Conservation (phyloP, 805 yeast genomes). For the Saccharomycopsis sp. region DNA sequence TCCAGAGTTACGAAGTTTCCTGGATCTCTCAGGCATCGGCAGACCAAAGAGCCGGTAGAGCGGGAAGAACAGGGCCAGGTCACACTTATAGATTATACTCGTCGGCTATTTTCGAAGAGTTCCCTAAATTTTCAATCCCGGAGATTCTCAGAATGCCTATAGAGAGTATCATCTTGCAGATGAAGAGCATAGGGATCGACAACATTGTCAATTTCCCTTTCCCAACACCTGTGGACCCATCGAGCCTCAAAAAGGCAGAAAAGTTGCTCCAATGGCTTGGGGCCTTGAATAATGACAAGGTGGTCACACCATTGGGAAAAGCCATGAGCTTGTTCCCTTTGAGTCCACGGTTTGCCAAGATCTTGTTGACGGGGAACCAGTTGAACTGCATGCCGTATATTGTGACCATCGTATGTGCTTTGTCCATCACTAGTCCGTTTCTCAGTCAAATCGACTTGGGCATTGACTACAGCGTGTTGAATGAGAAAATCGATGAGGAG, state of each 20-base stretch:
- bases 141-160: slow-evolving; percentile 94
- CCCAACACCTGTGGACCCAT: slow-evolving; percentile 83
- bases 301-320: slow-evolving; percentile 71
- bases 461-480: slow-evolving; percentile 28
- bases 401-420: slow-evolving; percentile 85
- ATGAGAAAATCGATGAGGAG: slow-evolving; percentile 19
- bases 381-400: slow-evolving; percentile 77
- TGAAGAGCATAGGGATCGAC: slow-evolving; percentile 97
- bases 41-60: slow-evolving; percentile 92
- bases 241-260: slow-evolving; percentile 57
- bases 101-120: slow-evolving; percentile 84
- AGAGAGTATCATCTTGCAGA: slow-evolving; percentile 88
- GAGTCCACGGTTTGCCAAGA: slow-evolving; percentile 88
- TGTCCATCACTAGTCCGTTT: slow-evolving; percentile 92
- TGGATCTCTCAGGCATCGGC: slow-evolving; percentile 97
- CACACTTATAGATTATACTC: slow-evolving; percentile 90
- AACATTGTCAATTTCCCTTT: slow-evolving; percentile 89
- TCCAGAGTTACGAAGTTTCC: slow-evolving; percentile 83
- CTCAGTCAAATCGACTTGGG: slow-evolving; percentile 70
- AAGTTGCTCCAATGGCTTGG: slow-evolving; percentile 64
- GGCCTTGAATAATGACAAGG: slow-evolving; percentile 52
- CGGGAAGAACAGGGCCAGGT: slow-evolving; percentile 98
- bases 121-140: slow-evolving; percentile 75
- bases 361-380: slow-evolving; percentile 83
- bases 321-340: slow-evolving; percentile 89